Evolutionary conservation across 169 alveolate genomes (phyloP).

Genomic region (Theileria parva): DNA sequence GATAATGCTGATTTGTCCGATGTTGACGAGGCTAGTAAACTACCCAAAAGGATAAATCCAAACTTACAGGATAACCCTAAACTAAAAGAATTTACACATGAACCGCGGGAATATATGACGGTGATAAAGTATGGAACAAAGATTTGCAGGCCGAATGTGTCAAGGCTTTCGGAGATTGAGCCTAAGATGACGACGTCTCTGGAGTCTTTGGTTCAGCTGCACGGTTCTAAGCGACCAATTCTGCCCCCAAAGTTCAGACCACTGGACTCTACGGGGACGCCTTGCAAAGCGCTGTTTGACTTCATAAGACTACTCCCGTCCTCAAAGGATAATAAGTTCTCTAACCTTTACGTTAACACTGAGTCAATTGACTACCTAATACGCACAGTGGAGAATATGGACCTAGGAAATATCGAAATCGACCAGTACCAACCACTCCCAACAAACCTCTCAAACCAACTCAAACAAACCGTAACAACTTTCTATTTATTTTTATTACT

Average conservation of each 20-base stretch:
- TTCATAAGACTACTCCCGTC: slow-evolving; percentile 56
- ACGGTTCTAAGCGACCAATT: slow-evolving; percentile 45
- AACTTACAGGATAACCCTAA: not conserved
- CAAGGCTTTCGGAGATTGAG: slow-evolving; percentile 32
- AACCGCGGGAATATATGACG: not conserved
- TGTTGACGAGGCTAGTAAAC: not conserved
- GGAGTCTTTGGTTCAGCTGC: slow-evolving; percentile 38
- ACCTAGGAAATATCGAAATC: slow-evolving; percentile 10
- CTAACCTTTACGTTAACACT: slow-evolving; percentile 46
- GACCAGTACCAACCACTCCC: slow-evolving; percentile 44
- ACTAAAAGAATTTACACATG: not conserved
- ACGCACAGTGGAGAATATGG: slow-evolving; percentile 34
- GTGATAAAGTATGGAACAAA: not conserved
- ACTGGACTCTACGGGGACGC: slow-evolving; percentile 55
- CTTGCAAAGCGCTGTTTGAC: slow-evolving; percentile 67
- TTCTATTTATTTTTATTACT: not conserved
- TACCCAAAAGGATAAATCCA: not conserved
- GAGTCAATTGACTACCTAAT: slow-evolving; percentile 54
- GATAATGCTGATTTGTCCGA: not conserved
- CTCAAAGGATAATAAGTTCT: slow-evolving; percentile 21
- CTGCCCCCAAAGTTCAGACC: slow-evolving; percentile 53
- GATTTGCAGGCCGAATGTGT: slow-evolving; percentile 49
- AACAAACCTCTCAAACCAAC: slow-evolving; percentile 6
- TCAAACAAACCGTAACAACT: not conserved
- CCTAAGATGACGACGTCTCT: slow-evolving; percentile 27